A percentile compares a stretch with the other conserved stretches of the same genome.
These are phyloP conservation scores for Primulina tabacum DNA, from an alignment of 257 asterid genomes.

Conservation along the genomic window DNA sequence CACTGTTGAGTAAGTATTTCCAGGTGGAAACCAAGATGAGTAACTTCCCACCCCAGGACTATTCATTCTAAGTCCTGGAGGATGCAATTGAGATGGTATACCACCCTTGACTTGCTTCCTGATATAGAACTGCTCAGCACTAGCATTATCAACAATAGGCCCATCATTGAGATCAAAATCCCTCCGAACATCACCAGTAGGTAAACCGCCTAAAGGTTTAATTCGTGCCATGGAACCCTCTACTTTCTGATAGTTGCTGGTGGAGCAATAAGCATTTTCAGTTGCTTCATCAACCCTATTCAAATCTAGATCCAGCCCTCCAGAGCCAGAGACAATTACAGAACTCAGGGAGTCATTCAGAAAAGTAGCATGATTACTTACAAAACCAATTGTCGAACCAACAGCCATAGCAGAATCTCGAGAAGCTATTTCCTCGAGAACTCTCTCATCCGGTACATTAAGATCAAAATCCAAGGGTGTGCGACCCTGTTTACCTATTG, in stretches of 20 bases:
- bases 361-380: slow-evolving; percentile 22
- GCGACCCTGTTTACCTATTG: slow-evolving; percentile 25
- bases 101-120: slow-evolving; percentile 32
- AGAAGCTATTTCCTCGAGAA: slow-evolving; percentile 40
- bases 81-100: slow-evolving; percentile 44
- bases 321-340: slow-evolving; percentile 32
- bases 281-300: slow-evolving; percentile 43
- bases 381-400: slow-evolving; percentile 23
- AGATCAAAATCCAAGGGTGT: slow-evolving; percentile 46
- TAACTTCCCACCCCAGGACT: slow-evolving; percentile 13
- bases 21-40: slow-evolving; percentile 27
- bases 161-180: slow-evolving; percentile 44
- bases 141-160: slow-evolving; percentile 42
- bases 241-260: slow-evolving; percentile 30
- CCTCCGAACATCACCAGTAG: slow-evolving; percentile 34
- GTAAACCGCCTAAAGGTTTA: slow-evolving; percentile 30
- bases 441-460: slow-evolving; percentile 55
- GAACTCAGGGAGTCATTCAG: slow-evolving; percentile 30
- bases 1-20: slow-evolving; percentile 12
- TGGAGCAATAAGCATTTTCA: slow-evolving; percentile 35
- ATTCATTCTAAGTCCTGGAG: slow-evolving; percentile 39
- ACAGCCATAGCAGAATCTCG: slow-evolving; percentile 33
- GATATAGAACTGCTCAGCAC: slow-evolving; percentile 27
- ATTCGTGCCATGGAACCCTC: slow-evolving; percentile 26
- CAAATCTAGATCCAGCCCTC: slow-evolving; percentile 48